Evolutionary conservation across 441 rosid species (phyloP).

Genomic region (Daphne laureola): DNA sequence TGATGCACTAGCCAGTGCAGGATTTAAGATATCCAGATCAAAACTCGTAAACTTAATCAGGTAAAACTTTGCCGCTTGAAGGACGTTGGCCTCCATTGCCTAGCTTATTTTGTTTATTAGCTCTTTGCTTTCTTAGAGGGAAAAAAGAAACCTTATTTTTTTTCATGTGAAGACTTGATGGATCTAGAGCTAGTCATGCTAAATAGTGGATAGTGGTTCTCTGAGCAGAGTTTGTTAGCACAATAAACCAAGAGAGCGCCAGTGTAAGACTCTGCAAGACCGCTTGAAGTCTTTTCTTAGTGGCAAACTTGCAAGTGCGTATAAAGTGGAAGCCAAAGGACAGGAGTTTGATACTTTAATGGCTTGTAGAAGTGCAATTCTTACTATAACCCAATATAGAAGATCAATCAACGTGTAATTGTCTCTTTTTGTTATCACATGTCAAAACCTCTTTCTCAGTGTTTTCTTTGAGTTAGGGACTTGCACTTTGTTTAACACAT

Average conservation of each 20-base stretch:
- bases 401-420: too few species aligned
- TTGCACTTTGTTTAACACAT: too few species aligned
- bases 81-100: constrained; percentile 2
- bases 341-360: background rate
- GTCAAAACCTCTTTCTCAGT: too few species aligned
- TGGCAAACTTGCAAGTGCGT: too few species aligned
- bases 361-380: background rate
- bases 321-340: too few species aligned
- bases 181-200: background rate
- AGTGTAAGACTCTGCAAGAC: background rate
- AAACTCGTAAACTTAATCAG: constrained; percentile 73
- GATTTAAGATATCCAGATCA: constrained; percentile 83
- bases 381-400: too few species aligned
- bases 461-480: too few species aligned
- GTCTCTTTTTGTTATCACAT: too few species aligned
- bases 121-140: background rate
- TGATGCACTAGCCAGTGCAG: constrained; percentile 94
- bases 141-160: background rate
- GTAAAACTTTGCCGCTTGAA: constrained; percentile 21
- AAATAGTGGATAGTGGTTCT: background rate
- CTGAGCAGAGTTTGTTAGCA: too few species aligned
- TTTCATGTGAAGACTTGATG: too few species aligned
- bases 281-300: background rate
- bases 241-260: too few species aligned
- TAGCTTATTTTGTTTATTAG: constrained; percentile 1